Percentiles rank a stretch among this genome's conserved stretches.
Evolutionary conservation across 106 monocot genomes (phyloP).

Genomic region (Xerophyta viscosa): DNA sequence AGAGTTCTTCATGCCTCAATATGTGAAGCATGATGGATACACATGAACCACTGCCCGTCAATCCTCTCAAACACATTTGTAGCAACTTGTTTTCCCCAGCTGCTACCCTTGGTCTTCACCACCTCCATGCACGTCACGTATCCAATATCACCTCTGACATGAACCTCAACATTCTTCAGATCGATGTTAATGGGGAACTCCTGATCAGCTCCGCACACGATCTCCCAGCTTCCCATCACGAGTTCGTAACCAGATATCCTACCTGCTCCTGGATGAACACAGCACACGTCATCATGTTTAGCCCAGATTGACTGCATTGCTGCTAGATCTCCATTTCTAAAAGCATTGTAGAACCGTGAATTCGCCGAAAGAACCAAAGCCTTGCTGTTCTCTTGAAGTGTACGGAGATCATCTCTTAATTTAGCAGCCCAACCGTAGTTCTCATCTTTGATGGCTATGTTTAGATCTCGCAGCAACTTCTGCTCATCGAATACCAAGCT

Average conservation of each 20-base stretch:
- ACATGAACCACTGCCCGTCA: slow-evolving; percentile 72
- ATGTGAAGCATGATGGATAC: slow-evolving; percentile 93
- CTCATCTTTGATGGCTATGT: slow-evolving; percentile 75
- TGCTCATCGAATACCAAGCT: slow-evolving; percentile 45
- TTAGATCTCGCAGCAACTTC: slow-evolving; percentile 53
- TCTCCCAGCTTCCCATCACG: slow-evolving; percentile 89
- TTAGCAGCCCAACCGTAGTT: slow-evolving; percentile 79
- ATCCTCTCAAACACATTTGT: slow-evolving; percentile 92
- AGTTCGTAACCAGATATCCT: slow-evolving; percentile 81
- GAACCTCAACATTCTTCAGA: slow-evolving; percentile 69
- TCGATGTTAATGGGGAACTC: slow-evolving; percentile 89
- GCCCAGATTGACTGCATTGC: slow-evolving; percentile 85
- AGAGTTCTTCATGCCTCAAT: slow-evolving; percentile 25
- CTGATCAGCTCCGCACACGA: slow-evolving; percentile 66
- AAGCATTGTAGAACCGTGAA: slow-evolving; percentile 72
- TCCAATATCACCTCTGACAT: slow-evolving; percentile 64
- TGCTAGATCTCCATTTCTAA: slow-evolving; percentile 72
- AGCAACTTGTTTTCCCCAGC: slow-evolving; percentile 89
- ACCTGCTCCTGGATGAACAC: slow-evolving; percentile 83
- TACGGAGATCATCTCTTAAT: slow-evolving; percentile 62
- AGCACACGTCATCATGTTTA: slow-evolving; percentile 67
- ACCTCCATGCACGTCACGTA: slow-evolving; percentile 90
- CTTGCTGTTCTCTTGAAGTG: slow-evolving; percentile 71
- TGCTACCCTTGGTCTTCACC: slow-evolving; percentile 77
- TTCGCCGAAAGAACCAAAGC: slow-evolving; percentile 69